Percentiles rank a stretch among this genome's conserved stretches.
Conservation (phyloP, 148 eudicot species). For the Diospyros lotus region DNA sequence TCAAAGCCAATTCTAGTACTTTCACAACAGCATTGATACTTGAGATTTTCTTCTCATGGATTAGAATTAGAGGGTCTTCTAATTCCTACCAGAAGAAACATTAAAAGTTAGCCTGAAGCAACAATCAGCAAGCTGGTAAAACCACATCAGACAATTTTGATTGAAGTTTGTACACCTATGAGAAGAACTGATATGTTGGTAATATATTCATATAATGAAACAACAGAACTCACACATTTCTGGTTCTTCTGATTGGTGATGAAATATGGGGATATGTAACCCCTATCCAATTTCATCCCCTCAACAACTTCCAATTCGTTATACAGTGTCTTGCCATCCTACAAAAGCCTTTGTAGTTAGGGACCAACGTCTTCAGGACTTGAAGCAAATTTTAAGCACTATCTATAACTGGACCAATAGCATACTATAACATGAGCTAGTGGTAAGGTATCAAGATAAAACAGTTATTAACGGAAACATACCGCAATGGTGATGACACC, state of each 20-base stretch:
- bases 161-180: background rate
- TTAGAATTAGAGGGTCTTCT: slow-evolving; percentile 60
- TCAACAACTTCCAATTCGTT: slow-evolving; percentile 64
- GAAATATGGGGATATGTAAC: slow-evolving; percentile 60
- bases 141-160: background rate
- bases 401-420: background rate
- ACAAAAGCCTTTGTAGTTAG: slow-evolving; percentile 4
- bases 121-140: background rate
- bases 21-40: slow-evolving; percentile 55
- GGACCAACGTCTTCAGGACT: no score
- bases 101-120: background rate
- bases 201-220: background rate
- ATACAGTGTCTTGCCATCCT: slow-evolving; percentile 79
- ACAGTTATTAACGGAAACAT: slow-evolving; percentile 10
- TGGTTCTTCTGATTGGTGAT: slow-evolving; percentile 56
- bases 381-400: background rate
- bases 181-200: background rate
- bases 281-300: slow-evolving; percentile 62
- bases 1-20: slow-evolving; percentile 82
- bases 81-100: slow-evolving; percentile 36
- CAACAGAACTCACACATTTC: slow-evolving; percentile 46
- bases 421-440: background rate
- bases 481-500: slow-evolving; percentile 76
- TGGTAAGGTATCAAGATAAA: background rate
- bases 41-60: slow-evolving; percentile 68